Percentiles rank a stretch among this genome's conserved stretches.
Conservation (phyloP, 108 stramenopile genomes). For the Cyclostephanos invisitatus region DNA sequence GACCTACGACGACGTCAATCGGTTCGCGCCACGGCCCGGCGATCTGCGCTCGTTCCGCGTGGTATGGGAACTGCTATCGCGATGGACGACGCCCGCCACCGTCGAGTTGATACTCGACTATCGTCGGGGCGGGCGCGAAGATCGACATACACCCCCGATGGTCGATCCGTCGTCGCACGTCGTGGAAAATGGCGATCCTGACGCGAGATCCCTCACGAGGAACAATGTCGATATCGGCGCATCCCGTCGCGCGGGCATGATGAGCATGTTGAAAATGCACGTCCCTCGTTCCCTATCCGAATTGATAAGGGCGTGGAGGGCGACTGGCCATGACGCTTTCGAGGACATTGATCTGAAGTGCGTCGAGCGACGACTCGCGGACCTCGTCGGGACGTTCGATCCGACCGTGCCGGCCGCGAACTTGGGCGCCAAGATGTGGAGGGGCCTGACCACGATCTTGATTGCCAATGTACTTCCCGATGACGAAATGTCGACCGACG, state of each 20-base stretch:
- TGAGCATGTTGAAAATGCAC: conserved; percentile 71
- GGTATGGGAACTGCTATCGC: conserved; percentile 36
- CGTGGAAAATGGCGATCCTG: neutral
- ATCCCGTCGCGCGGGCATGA: conserved; percentile 68
- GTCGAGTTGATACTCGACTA: conserved; percentile 18
- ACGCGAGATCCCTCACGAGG: neutral
- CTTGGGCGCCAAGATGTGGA: conserved; percentile 61
- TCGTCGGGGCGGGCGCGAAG: conserved; percentile 6
- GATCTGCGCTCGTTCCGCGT: conserved; percentile 36
- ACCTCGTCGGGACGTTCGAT: conserved; percentile 67
- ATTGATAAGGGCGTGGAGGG: conserved; percentile 27
- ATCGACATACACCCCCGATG: neutral
- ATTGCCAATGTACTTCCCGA: conserved; percentile 54
- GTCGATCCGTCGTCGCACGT: neutral
- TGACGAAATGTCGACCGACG: neutral
- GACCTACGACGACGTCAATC: too few relatives aligned
- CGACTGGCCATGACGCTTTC: neutral
- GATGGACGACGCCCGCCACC: conserved; percentile 35
- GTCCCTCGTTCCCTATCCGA: conserved; percentile 58
- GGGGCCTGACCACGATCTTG: conserved; percentile 69
- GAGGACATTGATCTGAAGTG: conserved; percentile 11
- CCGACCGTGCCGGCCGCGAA: conserved; percentile 56
- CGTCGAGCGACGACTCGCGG: conserved; percentile 47
- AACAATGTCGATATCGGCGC: conserved; percentile 57
- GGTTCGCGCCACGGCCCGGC: neutral